Evolutionary conservation across 352 stramenopile genomes (phyloP), one percentile per base, ranked within the genome.

Genomic region (Globisporangium cederbergense): DNA sequence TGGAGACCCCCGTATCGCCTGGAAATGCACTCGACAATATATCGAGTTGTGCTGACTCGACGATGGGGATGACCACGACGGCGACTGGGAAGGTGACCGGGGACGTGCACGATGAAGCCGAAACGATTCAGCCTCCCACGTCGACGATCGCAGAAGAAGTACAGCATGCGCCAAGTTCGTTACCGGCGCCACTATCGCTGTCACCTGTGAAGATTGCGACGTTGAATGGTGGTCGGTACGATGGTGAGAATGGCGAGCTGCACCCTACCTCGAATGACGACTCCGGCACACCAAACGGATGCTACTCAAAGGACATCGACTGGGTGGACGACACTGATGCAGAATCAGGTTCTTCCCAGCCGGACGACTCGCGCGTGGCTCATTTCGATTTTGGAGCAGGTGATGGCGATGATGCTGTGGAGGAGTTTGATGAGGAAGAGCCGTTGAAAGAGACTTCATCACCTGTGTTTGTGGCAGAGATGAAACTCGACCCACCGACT

Each of bases 241-340:
- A 20, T 14, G 42, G 10, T 11, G 43, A 55, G 32, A 63, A 46
- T 55, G 30, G 13, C 3, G 57, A 32, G 20, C 0, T 11, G 42
- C 9, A 34, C 10, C n/a, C 40, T 34, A 36, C 30, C 47, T 11
- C 10, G 4, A 32, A 47, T 5, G 52, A 46, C 1, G 60, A 59
- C 6, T 16, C 36, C 6, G 14, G 42, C 47, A 38, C 34, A n/a
- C 9, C 28, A 18, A 45, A 55, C 8, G 25, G 22, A 28, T 53
- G 11, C 18, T 18, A 45, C 25, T 16, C 45, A 13, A 32, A 46
- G 18, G n/a, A 42, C 20, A 54, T 20, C 14, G 13, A 54, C 0
- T 57, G 52, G 52, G n/a, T 66, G 2, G 52, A 57, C 42, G 34
- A 61, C 42, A 53, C 25, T 1, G 60, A 60, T 25, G 38, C 51